phyloP scores from a whole-genome alignment of 1,139 yeast genomes.

The Taphrina communis region DNA sequence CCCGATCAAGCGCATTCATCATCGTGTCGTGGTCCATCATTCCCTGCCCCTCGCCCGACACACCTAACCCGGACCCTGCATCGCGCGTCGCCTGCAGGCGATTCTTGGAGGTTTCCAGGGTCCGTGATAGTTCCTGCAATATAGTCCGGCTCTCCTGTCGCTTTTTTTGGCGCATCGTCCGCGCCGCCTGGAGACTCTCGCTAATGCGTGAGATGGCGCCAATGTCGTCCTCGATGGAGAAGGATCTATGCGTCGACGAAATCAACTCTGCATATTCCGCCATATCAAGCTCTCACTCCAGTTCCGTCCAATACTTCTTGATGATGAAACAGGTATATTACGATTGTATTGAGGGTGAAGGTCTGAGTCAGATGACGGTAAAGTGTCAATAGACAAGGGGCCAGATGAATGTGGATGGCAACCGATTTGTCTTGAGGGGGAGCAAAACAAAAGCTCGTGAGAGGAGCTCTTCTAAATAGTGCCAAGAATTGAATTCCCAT shows the following conservation, averaged over 20 bases:
- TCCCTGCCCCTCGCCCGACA: conserved; percentile 48
- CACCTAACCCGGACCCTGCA: too few species aligned
- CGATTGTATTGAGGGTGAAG: too few species aligned
- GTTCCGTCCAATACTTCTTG: too few species aligned
- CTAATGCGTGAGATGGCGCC: conserved; percentile 45
- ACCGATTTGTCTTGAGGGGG: background rate
- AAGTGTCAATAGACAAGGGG: too few species aligned
- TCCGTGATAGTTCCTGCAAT: conserved; percentile 40
- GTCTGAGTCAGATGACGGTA: too few species aligned
- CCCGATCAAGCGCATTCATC: conserved; percentile 55
- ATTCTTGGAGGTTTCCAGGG: conserved; percentile 14
- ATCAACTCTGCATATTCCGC: conserved; percentile 40
- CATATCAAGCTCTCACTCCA: background rate
- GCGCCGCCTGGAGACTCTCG: conserved; percentile 43
- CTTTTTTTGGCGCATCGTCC: conserved; percentile 43
- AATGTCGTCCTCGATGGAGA: conserved; percentile 46
- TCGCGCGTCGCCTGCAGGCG: background rate
- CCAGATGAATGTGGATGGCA: conserved; percentile 4
- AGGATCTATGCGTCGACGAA: conserved; percentile 44
- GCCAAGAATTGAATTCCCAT: background rate
- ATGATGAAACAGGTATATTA: too few species aligned
- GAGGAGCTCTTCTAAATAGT: background rate
- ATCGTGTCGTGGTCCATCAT: conserved; percentile 47
- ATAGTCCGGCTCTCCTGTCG: conserved; percentile 45
- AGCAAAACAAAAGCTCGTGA: conserved; percentile 4